Evolutionary conservation across 768 basidiomycete species (phyloP).

Genomic region (Auriculariales sp.): DNA sequence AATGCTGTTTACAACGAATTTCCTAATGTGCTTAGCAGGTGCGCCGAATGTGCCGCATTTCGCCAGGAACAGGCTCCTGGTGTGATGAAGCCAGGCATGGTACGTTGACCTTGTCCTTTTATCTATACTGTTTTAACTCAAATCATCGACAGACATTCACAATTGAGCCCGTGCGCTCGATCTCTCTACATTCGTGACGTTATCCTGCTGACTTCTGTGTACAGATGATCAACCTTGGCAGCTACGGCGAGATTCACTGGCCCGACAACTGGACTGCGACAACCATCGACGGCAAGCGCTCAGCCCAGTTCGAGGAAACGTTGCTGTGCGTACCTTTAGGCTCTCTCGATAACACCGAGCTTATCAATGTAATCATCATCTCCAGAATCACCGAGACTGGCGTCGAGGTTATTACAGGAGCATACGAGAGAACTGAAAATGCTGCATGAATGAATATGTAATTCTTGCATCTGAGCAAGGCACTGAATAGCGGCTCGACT

Average conservation of each 20-base stretch:
- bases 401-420: conserved; percentile 77
- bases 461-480: no score
- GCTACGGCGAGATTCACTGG: conserved; percentile 73
- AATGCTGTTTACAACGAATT: no score
- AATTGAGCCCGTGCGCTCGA: conserved; percentile 65
- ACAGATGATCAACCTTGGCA: conserved; percentile 88
- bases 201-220: conserved; percentile 4
- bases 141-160: conserved; percentile 31
- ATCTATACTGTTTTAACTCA: background rate
- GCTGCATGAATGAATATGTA: no score
- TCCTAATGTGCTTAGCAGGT: background rate
- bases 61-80: conserved; percentile 89
- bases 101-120: conserved; percentile 20
- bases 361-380: background rate
- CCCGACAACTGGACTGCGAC: conserved; percentile 95
- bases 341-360: background rate
- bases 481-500: no score
- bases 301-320: conserved; percentile 97
- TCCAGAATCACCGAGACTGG: conserved; percentile 81
- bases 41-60: conserved; percentile 88
- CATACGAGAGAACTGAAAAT: no score
- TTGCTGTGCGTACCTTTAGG: conserved; percentile 51
- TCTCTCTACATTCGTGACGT: conserved; percentile 5
- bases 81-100: conserved; percentile 89
- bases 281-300: conserved; percentile 77